Percentiles rank a stretch among this genome's conserved stretches.
Conservation (phyloP, 2,329 filamentous ascomycete species). For the Claviceps monticola region DNA sequence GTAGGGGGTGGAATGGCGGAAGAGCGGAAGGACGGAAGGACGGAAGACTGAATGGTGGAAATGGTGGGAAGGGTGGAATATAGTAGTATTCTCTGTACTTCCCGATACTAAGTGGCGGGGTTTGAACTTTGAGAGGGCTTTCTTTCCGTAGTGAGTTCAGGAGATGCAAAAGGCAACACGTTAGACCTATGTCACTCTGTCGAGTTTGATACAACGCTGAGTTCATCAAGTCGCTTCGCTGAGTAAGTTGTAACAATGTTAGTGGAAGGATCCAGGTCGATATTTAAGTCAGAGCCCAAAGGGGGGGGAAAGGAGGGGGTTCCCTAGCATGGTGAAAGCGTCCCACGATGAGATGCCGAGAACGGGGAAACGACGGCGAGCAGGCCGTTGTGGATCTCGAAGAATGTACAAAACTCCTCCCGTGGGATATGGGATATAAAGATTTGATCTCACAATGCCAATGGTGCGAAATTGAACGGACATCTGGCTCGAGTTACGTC, state of each 20-base stretch:
- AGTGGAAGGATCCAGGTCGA: constrained; percentile 8
- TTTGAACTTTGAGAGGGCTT: neutral
- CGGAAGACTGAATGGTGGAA: neutral
- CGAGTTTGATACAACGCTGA: neutral
- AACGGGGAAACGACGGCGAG: constrained; percentile 1
- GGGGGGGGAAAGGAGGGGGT: neutral
- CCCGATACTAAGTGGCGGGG: constrained; percentile 3
- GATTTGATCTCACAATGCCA: neutral
- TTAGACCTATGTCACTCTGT: neutral
- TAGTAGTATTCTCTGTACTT: neutral
- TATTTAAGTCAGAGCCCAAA: constrained; percentile 6
- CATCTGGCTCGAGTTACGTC: neutral
- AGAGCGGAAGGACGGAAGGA: neutral
- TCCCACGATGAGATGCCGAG: constrained; percentile 4
- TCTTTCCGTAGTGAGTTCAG: neutral
- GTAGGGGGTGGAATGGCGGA: constrained; percentile 1
- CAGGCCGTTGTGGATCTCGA: constrained; percentile 5
- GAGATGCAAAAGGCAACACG: neutral
- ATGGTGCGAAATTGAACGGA: neutral
- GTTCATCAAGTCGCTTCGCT: neutral
- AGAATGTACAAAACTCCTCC: neutral
- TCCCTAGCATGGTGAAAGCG: constrained; percentile 5
- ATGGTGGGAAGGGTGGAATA: neutral
- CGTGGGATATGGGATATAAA: neutral
- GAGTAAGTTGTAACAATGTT: neutral